phyloP scores from a whole-genome alignment of 2,329 filamentous ascomycete genomes.

The Colletotrichum costaricense region DNA sequence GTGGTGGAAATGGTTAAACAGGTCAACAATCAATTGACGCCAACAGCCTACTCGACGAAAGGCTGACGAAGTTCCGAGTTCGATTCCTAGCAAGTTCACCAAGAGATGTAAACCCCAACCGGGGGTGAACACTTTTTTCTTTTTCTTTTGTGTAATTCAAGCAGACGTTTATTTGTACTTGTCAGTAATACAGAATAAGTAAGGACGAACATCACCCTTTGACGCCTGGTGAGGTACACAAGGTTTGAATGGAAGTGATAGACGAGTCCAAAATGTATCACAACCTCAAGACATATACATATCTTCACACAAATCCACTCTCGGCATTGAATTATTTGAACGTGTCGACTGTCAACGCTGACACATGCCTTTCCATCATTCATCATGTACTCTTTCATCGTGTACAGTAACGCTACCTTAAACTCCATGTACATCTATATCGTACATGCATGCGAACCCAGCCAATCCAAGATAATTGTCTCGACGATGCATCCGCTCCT shows the following conservation, averaged over 20 bases:
- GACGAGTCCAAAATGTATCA: not conserved
- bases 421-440: constrained; percentile 29
- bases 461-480: not conserved
- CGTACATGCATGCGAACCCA: constrained; percentile 16
- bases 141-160: no score
- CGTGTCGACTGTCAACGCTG: not conserved
- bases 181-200: not conserved
- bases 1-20: no score
- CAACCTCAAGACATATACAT: not conserved
- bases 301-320: not conserved
- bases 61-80: no score
- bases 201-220: not conserved
- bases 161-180: not conserved
- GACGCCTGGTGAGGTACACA: not conserved
- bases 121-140: no score
- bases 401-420: constrained; percentile 11
- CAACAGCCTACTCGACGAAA: no score
- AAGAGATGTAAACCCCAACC: no score
- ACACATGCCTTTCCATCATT: constrained; percentile 21
- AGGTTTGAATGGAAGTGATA: not conserved
- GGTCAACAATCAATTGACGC: no score
- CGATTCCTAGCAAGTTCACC: no score
- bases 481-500: not conserved
- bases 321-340: not conserved
- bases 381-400: constrained; percentile 30